Evolutionary conservation across 2,329 filamentous ascomycete genomes (phyloP).

Genomic region (Bipolaris victoriae): DNA sequence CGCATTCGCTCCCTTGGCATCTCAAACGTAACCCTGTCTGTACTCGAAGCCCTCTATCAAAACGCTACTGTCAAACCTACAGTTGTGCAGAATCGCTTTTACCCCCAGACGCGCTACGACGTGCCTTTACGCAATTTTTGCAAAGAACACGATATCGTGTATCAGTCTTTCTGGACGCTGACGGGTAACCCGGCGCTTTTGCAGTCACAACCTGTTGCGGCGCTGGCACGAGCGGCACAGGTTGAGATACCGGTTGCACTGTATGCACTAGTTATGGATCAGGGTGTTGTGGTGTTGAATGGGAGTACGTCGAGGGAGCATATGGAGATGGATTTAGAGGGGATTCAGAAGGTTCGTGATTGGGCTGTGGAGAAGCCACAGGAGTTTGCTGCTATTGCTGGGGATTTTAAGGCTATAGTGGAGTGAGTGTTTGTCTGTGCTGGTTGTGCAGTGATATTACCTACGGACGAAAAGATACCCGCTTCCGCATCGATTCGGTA

Average conservation of each 20-base stretch:
- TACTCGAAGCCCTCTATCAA: slow-evolving; percentile 61
- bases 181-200: slow-evolving; percentile 63
- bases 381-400: slow-evolving; percentile 54
- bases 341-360: slow-evolving; percentile 49
- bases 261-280: slow-evolving; percentile 62
- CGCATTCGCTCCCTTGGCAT: slow-evolving; percentile 73
- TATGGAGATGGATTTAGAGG: slow-evolving; percentile 61
- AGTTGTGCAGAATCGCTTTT: slow-evolving; percentile 80
- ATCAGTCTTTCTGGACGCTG: slow-evolving; percentile 68
- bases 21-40: slow-evolving; percentile 70
- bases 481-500: too few relatives aligned
- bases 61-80: slow-evolving; percentile 59
- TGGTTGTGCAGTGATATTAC: neutral
- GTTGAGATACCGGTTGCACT: slow-evolving; percentile 58
- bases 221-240: slow-evolving; percentile 54
- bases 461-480: neutral
- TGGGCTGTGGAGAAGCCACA: slow-evolving; percentile 55
- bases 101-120: slow-evolving; percentile 65
- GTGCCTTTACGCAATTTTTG: slow-evolving; percentile 64
- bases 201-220: slow-evolving; percentile 54
- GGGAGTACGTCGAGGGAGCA: slow-evolving; percentile 60
- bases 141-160: slow-evolving; percentile 58
- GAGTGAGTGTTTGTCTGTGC: neutral
- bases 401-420: slow-evolving; percentile 27
- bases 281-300: slow-evolving; percentile 61